Base-by-base conservation (phyloP, 495 filamentous ascomycete species). In the Parathielavia appendiculata region DNA sequence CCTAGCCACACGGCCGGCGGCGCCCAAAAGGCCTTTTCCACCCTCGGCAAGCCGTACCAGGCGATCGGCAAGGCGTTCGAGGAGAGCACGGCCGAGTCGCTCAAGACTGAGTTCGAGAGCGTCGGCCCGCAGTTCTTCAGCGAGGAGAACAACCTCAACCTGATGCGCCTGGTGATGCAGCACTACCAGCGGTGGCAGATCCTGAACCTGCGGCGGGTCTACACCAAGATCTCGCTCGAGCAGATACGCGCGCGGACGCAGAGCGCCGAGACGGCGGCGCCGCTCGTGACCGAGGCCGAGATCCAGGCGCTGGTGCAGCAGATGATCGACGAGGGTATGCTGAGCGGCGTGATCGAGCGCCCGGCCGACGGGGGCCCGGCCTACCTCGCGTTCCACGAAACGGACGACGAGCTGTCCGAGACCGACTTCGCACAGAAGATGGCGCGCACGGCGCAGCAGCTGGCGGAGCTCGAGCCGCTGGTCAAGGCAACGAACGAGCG, bases 1-100 rank as follows among this genome's bases (percentile, higher is more conserved):
- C 75, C 71, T 11, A 20, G 63, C 38, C 59, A 58, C 38, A 69
- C 78, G 17, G 70, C 76, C 56, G 55, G 69, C 1, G 63, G 71
- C 36, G 78, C 83, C 12, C 71, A 76, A 47, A 89, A 87, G 60
- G 62, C 70, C 4, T 87, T 85, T 56, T 78, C 77, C 46, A 71
- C 75, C 6, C 61, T 89, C 19, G 79, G 82, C 38, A 90, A 83
- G 62, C 81, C 88, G 16, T 96, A 97, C 67, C 73, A 85, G 7
- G 71, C 77, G 26, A 70, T 96, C 36, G 88, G 83, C 6, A 75
- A 80, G 8, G 76, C 84, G 8, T 97, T 95, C 63, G 79, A 84
- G 63, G 69, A 76, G 40, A 76, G 79, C 14, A 78, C 85, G 50
- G 73, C 79, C 13, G 70, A 74, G 3, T 77, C 73, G 57, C 72